Evolutionary conservation across 495 filamentous ascomycete genomes (phyloP), one percentile per base, ranked within the genome.

Genomic region (Tuber magnatum): DNA sequence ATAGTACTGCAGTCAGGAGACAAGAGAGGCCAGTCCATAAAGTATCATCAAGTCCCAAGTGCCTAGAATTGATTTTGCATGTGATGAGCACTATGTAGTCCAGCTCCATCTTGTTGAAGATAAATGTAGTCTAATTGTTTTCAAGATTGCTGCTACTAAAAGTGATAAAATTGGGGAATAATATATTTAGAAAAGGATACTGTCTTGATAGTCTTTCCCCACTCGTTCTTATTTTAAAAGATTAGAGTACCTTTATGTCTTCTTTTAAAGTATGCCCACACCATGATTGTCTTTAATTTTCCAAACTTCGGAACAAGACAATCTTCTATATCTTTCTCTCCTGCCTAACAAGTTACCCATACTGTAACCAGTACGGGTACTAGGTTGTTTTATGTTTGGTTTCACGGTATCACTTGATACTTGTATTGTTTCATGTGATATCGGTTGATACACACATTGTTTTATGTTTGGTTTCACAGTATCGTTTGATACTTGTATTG

Each of bases 141-240:
- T 18, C 20, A 8, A 32, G 51, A 28, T 2, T n/a, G n/a, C n/a
- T 74, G 40, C 20, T 74, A 28, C 73, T 40, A 74, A 35, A 74
- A 74, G 0, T 42, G 28, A 28, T n/a, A 40, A 46, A 1, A 74
- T 46, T 39, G 9, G 6, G n/a, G 65, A 12, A 74, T 12, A 5
- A 74, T 74, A 72, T 72, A 22, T 20, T 65, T 40, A 68, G 46
- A 73, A 68, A 76, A 73, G 22, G 42, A 42, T 14, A 42, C 41
- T 28, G 41, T 40, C 28, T 28, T 74, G 20, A 73, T 39, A 18
- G 71, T 68, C 14, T 3, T n/a, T 0, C 71, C 75, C 68, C 39
- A 77, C 44, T 16, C 44, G 32, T 68, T 68, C 41, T 77, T 71
- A 35, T 76, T 48, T 68, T 35, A 76, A 70, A 76, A 73, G 2